Percentiles rank a stretch among this genome's conserved stretches.
Conservation (phyloP, 108 stramenopile genomes). For the Fragilaria radians region DNA sequence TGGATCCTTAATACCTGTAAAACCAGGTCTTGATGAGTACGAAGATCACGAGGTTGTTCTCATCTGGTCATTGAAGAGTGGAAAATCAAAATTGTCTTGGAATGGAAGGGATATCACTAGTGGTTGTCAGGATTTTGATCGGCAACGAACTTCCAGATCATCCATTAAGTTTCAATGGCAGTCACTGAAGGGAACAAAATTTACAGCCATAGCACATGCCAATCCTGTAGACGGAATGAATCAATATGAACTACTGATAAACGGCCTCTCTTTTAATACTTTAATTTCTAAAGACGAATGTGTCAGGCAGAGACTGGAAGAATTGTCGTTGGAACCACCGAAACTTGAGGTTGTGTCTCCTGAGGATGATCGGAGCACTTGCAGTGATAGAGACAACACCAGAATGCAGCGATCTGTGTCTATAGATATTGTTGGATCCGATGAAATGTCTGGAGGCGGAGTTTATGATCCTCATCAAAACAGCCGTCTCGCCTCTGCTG, state of each 20-base stretch:
- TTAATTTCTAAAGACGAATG: too few relatives aligned
- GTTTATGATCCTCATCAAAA: background rate
- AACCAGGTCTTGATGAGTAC: background rate
- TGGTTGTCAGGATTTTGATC: slow-evolving; percentile 5
- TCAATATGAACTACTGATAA: slow-evolving; percentile 65
- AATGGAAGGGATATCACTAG: slow-evolving; percentile 23
- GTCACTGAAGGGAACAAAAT: slow-evolving; percentile 10
- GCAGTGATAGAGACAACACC: too few relatives aligned
- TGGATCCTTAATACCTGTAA: background rate
- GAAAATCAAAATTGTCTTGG: slow-evolving; percentile 36
- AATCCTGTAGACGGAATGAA: slow-evolving; percentile 15
- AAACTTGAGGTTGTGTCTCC: too few relatives aligned
- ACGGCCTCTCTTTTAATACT: slow-evolving; percentile 29
- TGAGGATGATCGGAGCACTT: too few relatives aligned
- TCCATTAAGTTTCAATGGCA: slow-evolving; percentile 28
- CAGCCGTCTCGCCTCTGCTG: slow-evolving; percentile 3
- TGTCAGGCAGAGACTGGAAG: too few relatives aligned
- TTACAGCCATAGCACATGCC: slow-evolving; percentile 22
- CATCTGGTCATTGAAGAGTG: slow-evolving; percentile 36
- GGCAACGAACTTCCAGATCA: background rate
- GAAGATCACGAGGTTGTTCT: slow-evolving; percentile 46
- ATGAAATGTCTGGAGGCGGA: background rate
- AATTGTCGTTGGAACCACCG: too few relatives aligned
- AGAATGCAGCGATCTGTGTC: background rate
- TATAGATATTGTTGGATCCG: background rate